Evolutionary conservation across 176 grass and related monocot genomes (phyloP), one percentile per base, ranked within the genome.

Genomic region (Ensete ventricosum): DNA sequence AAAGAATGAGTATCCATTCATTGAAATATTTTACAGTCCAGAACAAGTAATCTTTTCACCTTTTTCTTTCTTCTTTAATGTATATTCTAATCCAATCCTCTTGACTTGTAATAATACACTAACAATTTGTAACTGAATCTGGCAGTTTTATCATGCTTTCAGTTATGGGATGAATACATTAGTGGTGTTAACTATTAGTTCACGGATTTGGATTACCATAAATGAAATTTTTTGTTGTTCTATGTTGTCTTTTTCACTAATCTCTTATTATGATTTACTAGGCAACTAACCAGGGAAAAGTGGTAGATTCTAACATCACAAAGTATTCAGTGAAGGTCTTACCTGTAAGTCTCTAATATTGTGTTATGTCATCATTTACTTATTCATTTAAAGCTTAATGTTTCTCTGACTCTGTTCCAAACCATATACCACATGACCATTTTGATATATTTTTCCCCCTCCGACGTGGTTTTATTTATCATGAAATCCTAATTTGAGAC

Each of bases 11-110:
- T 97, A 97, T 84, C 93, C 93, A 59, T 97, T 97, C 75, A 76
- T 97, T 90, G 93, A 97, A 89, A 87, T 97, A 77, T 97, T 93
- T 88, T 85, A 90, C 77, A 90, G 79, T 50, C 93, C 93, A 64
- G 90, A 97, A 79, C 90, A 96, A 83, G 93, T 97, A 57, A 54
- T 20, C 62, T 22, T 83, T 57, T 12, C 78, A 71, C 24, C 55
- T 67, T 77, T 72, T 11, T 58, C 62, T 34, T 1, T 59, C 34
- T 74, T 73, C 67, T 23, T 67, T n/a, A 53, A 66, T 52, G 29
- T 3, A 8, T 58, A n/a, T 13, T 73, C 73, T 73, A 9, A 50
- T 53, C 53, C 8, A 71, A 79, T 50, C 17, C 11, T 43, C 34
- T 20, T 67, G 34, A 67, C 26, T 14, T 67, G 14, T 29, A 16